phyloP scores from a whole-genome alignment of 768 basidiomycete genomes.

The Leccinum obscurum region DNA sequence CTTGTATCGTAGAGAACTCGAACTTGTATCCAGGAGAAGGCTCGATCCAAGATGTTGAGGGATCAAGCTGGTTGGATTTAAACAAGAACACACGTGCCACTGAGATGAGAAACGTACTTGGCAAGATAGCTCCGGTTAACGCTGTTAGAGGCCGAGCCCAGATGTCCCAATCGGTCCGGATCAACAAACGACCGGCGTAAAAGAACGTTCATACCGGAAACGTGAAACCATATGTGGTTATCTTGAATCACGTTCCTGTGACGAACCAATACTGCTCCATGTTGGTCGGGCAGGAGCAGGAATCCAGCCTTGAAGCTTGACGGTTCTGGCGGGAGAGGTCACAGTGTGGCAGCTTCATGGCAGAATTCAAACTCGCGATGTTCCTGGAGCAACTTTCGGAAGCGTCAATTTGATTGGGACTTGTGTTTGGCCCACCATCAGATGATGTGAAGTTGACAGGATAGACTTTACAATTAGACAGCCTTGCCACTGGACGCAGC shows the following conservation, averaged over 20 bases:
- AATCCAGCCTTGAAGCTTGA: too few species aligned
- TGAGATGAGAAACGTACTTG: constrained; percentile 1
- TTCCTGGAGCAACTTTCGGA: background rate
- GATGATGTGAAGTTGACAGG: background rate
- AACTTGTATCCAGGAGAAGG: constrained; percentile 1
- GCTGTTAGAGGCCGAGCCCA: constrained; percentile 1
- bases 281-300: background rate
- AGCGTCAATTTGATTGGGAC: background rate
- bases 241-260: constrained; percentile 2
- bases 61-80: constrained; percentile 18
- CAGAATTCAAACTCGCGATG: constrained; percentile 11
- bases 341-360: background rate
- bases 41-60: background rate
- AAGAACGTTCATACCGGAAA: constrained; percentile 7
- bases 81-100: constrained; percentile 27
- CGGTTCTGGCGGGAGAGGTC: background rate
- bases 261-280: background rate
- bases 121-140: constrained; percentile 2
- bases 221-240: background rate
- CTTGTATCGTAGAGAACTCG: background rate
- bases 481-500: background rate
- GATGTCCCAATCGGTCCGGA: background rate
- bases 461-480: background rate
- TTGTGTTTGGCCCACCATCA: background rate
- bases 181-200: background rate